Base-by-base conservation (phyloP, 345 rosid genomes). In the Turritis glabra region DNA sequence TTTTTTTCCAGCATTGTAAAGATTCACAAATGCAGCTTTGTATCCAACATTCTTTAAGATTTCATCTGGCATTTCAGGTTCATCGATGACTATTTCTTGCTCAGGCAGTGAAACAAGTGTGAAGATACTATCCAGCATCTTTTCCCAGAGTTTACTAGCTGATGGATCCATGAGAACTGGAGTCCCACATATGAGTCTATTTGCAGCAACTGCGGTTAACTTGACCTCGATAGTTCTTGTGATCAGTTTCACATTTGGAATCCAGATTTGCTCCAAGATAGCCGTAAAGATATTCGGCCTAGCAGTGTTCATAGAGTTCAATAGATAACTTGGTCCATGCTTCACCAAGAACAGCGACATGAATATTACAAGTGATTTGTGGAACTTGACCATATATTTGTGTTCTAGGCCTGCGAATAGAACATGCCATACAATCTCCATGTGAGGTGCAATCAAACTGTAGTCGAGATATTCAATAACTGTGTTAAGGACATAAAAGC, bases 311-410 rank as follows among this genome's bases (percentile, higher is more conserved):
- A 89, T 88, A n/a, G 98, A 80, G 29, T 74, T 84, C 23, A 82
- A 85, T 41, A 93, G 92, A 80, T 70, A 74, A 73, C 59, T 76
- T 21, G 81, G 64, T 64, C 96, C 96, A 44, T 93, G 97, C 85
- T 88, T 88, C 76, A 93, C 89, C 86, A 91, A 54, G 80, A 89
- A 89, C 22, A 93, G 90, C 10, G 98, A 91, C 95, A 91, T 86
- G 69, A 88, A 91, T 61, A 93, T 82, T 72, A 89, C 75, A 26
- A 93, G 83, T n/a, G 91, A 85, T 73, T 93, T 93, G 33, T 77
- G 80, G 81, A 89, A 87, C 84, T 88, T 93, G 33, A 85, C 35
- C 0, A 92, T 85, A 14, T 84, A 79, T 14, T 72, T 88, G 51
- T 74, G 81, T 53, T 89, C 88, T 51, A 93, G 87, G 37, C 91